These are phyloP conservation scores for Pseudogymnoascus sp. DNA, from an alignment of 2,329 filamentous ascomycete species.

Conservation along the genomic window DNA sequence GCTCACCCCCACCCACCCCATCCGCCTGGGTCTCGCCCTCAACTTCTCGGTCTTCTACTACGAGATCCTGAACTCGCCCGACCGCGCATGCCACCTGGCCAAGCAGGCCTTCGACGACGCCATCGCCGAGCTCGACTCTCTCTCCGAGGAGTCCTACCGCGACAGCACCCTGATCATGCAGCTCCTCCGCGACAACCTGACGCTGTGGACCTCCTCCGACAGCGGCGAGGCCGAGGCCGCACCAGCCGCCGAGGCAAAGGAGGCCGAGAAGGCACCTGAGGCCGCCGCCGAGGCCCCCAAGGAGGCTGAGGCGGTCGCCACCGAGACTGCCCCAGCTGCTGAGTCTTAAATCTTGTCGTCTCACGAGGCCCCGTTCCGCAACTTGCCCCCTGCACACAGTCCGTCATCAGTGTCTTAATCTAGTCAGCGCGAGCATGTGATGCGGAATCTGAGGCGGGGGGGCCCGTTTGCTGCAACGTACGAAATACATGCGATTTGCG, in stretches of 20 bases:
- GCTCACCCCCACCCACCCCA: slow-evolving; percentile 85
- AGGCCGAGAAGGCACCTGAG: slow-evolving; percentile 48
- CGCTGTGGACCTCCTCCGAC: slow-evolving; percentile 95
- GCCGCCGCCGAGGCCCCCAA: slow-evolving; percentile 34
- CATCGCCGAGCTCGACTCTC: slow-evolving; percentile 93
- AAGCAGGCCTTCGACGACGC: slow-evolving; percentile 96
- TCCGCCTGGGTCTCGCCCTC: slow-evolving; percentile 83
- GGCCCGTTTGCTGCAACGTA: slow-evolving; percentile 33
- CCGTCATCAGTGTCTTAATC: slow-evolving; percentile 16
- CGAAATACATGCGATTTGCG: slow-evolving; percentile 30
- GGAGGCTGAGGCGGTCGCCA: slow-evolving; percentile 22
- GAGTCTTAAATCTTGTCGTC: slow-evolving; percentile 45
- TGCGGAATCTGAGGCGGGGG: slow-evolving; percentile 29
- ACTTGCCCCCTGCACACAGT: slow-evolving; percentile 30
- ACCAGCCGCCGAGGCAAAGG: slow-evolving; percentile 55
- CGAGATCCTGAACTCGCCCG: slow-evolving; percentile 96
- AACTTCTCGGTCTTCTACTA: slow-evolving; percentile 99
- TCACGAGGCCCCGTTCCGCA: slow-evolving; percentile 34
- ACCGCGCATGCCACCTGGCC: slow-evolving; percentile 95
- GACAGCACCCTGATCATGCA: slow-evolving; percentile 99
- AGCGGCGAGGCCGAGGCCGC: slow-evolving; percentile 66
- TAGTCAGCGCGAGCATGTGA: neutral
- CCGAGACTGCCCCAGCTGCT: slow-evolving; percentile 37
- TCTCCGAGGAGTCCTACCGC: slow-evolving; percentile 99
- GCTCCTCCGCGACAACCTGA: slow-evolving; percentile 93